phyloP scores from a whole-genome alignment of 2,329 filamentous ascomycete species.

The Colletotrichum higginsianum region DNA sequence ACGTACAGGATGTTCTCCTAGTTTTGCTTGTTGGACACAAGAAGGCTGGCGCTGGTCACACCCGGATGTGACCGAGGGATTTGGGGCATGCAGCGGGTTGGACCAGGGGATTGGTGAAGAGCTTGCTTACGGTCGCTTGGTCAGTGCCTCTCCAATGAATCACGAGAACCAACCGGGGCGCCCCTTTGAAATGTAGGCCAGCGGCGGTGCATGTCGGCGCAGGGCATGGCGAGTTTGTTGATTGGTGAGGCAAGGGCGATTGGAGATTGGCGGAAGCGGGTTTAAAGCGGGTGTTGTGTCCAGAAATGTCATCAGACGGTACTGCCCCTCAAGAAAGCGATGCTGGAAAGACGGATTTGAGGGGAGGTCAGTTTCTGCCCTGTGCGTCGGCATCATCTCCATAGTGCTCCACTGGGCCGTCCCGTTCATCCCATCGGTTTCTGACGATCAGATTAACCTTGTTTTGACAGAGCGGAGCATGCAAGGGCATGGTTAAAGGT shows the following conservation, averaged over 20 bases:
- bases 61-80: background rate
- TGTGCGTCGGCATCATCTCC: background rate
- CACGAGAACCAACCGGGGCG: background rate
- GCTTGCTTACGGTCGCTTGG: background rate
- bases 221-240: background rate
- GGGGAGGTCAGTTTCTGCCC: background rate
- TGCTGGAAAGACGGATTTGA: background rate
- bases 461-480: background rate
- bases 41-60: conserved; percentile 10
- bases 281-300: background rate
- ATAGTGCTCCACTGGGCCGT: background rate
- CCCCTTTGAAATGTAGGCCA: background rate
- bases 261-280: background rate
- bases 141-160: background rate
- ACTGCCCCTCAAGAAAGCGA: background rate
- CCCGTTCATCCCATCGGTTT: background rate
- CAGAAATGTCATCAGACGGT: conserved; percentile 1
- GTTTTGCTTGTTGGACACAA: background rate
- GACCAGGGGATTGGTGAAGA: background rate
- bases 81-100: background rate
- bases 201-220: conserved; percentile 3
- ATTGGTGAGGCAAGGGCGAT: background rate
- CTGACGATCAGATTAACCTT: conserved; percentile 1
- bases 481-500: background rate
- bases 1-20: background rate